Conservation (phyloP, 129 eudicot species). For the Ambrosia artemisiifolia region DNA sequence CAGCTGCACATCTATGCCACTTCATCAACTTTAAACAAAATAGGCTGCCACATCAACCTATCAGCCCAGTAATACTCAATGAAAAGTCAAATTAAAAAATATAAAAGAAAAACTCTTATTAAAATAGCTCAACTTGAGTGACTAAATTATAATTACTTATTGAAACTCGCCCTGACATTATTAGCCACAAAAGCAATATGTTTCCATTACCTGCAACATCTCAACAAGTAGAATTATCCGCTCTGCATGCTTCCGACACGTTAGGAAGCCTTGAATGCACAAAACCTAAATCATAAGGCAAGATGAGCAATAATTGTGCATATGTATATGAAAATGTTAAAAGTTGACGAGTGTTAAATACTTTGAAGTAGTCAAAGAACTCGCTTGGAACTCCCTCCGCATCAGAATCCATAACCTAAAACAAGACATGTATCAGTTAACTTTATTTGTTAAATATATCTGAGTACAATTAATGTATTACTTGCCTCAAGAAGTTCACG, state of each 20-base stretch:
- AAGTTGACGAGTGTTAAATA: conserved; percentile 12
- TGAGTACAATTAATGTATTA: not conserved
- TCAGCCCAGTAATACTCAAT: not conserved
- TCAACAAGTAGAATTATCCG: conserved; percentile 98
- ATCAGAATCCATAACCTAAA: conserved; percentile 98
- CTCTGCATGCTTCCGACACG: conserved; percentile 98
- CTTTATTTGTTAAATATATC: not conserved
- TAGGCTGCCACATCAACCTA: not conserved
- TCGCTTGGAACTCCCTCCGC: conserved; percentile 99
- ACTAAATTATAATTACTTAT: not conserved
- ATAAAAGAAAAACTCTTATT: not conserved
- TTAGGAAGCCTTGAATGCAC: conserved; percentile 97
- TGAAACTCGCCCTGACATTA: not conserved
- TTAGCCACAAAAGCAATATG: not conserved
- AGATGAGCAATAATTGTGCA: conserved; percentile 24
- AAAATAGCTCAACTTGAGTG: not conserved
- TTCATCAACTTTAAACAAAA: not conserved
- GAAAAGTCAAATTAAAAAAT: not conserved
- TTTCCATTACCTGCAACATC: conserved; percentile 83
- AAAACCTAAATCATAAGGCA: conserved; percentile 57
- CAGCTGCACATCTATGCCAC: not conserved
- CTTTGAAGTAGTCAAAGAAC: conserved; percentile 97
- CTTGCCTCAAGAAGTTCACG: conserved; percentile 99
- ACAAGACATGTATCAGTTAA: conserved; percentile 19
- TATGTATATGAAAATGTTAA: not conserved